Evolutionary conservation across 805 yeast species (phyloP).

Genomic region (Priceomyces carsonii): DNA sequence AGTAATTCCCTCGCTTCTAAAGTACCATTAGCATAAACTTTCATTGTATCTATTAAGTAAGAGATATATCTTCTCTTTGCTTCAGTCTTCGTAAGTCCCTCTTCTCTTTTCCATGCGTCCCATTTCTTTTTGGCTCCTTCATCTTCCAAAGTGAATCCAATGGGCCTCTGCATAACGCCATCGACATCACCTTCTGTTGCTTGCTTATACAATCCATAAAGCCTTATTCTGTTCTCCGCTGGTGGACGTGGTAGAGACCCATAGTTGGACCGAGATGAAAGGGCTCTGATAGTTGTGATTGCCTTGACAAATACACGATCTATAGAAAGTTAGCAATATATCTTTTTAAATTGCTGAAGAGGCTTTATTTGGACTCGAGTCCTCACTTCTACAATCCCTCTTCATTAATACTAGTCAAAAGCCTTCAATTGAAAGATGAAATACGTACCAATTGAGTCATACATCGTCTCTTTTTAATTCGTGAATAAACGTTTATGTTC

Average conservation of each 20-base stretch:
- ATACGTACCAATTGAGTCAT: slow-evolving; percentile 51
- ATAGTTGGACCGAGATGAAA: slow-evolving; percentile 63
- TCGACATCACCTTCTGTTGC: slow-evolving; percentile 86
- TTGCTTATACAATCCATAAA: slow-evolving; percentile 85
- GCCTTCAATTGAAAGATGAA: not conserved
- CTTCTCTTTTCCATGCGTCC: slow-evolving; percentile 83
- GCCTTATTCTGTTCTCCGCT: slow-evolving; percentile 60
- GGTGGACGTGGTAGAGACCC: slow-evolving; percentile 77
- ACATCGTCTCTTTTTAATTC: slow-evolving; percentile 37
- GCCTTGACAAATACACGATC: slow-evolving; percentile 85
- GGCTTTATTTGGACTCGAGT: not conserved
- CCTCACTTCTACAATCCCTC: not conserved
- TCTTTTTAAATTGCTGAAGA: not conserved
- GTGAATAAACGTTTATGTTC: too few species aligned
- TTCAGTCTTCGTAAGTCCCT: slow-evolving; percentile 65
- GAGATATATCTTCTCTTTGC: slow-evolving; percentile 74
- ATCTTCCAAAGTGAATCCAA: slow-evolving; percentile 59
- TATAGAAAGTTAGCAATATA: slow-evolving; percentile 9
- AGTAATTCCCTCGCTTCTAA: slow-evolving; percentile 65
- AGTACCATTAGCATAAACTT: slow-evolving; percentile 64
- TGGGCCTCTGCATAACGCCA: slow-evolving; percentile 66
- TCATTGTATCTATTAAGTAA: slow-evolving; percentile 71
- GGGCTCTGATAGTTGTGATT: slow-evolving; percentile 71
- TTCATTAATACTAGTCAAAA: not conserved
- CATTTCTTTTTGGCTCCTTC: slow-evolving; percentile 72